A percentile compares a stretch with the other conserved stretches of the same genome.
phyloP scores from a whole-genome alignment of 345 rosid genomes.

The Acer negundo region DNA sequence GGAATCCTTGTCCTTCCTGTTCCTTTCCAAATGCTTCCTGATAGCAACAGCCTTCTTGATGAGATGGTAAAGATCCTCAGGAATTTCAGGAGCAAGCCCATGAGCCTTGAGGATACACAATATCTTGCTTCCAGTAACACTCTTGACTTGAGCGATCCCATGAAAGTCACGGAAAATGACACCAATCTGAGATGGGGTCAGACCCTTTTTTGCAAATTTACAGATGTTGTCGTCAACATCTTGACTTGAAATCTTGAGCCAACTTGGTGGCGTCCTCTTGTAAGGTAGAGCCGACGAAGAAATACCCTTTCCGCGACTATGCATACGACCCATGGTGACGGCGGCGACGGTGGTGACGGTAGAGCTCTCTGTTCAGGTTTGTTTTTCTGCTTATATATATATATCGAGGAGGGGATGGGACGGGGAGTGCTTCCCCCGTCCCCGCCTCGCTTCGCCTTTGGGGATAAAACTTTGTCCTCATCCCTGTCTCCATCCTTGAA shows the following conservation, averaged over 20 bases:
- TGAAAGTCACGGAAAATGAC: constrained; percentile 80
- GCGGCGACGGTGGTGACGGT: not conserved
- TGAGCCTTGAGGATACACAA: constrained; percentile 65
- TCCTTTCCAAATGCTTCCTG: constrained; percentile 71
- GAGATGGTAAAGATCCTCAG: constrained; percentile 72
- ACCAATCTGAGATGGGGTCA: constrained; percentile 82
- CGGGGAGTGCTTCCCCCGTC: no score
- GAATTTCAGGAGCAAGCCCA: constrained; percentile 73
- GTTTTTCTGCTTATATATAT: constrained; percentile 17
- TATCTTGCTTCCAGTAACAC: constrained; percentile 74
- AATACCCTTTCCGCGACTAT: constrained; percentile 63
- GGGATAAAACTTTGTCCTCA: no score
- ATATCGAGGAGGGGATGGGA: no score
- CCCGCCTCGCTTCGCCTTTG: no score
- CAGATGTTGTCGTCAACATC: constrained; percentile 75
- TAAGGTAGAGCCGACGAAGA: constrained; percentile 60
- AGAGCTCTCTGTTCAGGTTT: constrained; percentile 11
- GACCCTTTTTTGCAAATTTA: constrained; percentile 75
- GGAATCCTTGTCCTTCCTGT: constrained; percentile 80
- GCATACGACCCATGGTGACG: constrained; percentile 65
- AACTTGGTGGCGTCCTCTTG: constrained; percentile 58
- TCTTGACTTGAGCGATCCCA: constrained; percentile 69
- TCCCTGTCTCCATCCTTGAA: no score
- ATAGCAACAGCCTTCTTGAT: constrained; percentile 79
- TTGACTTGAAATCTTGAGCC: constrained; percentile 55